phyloP scores from a whole-genome alignment of 1,139 yeast species.

The Taphrina pruni region DNA sequence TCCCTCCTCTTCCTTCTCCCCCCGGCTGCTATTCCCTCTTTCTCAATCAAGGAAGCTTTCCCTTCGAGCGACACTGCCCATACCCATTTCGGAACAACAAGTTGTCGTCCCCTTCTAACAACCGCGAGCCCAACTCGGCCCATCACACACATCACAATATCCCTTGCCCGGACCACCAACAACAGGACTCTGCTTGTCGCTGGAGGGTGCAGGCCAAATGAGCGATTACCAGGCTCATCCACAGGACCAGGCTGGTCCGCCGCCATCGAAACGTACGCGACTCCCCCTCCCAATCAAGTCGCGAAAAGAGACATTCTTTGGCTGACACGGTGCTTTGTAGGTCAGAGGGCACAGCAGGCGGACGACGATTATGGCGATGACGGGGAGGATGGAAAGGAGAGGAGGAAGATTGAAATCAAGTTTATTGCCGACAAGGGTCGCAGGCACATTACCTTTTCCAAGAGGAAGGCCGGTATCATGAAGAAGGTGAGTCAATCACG shows the following conservation, averaged over 20 bases:
- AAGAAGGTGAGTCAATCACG: conserved; percentile 57
- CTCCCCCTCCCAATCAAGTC: not conserved
- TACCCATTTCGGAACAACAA: conserved; percentile 23
- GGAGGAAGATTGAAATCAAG: conserved; percentile 95
- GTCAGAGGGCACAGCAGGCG: conserved; percentile 34
- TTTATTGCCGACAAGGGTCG: conserved; percentile 96
- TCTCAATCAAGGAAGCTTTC: conserved; percentile 27
- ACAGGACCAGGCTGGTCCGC: conserved; percentile 32
- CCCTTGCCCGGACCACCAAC: not conserved
- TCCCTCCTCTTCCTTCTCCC: not conserved
- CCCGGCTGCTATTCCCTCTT: conserved; percentile 21
- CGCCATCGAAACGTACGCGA: conserved; percentile 22
- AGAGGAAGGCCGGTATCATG: conserved; percentile 98
- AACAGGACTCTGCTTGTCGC: not conserved
- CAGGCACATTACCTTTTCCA: conserved; percentile 95
- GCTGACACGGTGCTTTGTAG: not conserved
- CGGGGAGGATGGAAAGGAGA: conserved; percentile 62
- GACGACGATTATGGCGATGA: conserved; percentile 41
- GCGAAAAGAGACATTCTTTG: too few species aligned
- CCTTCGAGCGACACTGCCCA: conserved; percentile 23
- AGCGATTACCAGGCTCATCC: conserved; percentile 24
- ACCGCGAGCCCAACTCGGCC: not conserved
- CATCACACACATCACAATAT: conserved; percentile 28
- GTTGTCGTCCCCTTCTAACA: not conserved
- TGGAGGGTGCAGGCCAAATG: conserved; percentile 12